Evolutionary conservation across 2,329 filamentous ascomycete genomes (phyloP), one percentile per base, ranked within the genome.

Genomic region (Ilyonectria robusta): DNA sequence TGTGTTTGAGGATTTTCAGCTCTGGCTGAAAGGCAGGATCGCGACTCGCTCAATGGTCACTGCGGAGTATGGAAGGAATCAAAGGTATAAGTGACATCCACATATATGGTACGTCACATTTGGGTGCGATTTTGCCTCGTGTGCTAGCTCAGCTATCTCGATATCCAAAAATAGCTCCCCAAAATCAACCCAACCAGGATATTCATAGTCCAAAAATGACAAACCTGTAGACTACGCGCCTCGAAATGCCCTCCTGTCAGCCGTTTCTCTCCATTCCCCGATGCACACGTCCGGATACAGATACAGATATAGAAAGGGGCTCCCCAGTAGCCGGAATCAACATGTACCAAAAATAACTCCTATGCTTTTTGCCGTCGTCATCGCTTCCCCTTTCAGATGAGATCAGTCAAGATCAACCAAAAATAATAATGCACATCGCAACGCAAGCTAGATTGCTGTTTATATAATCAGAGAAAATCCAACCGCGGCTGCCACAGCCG

Each of bases 391-490:
- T 21, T 9, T 44, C 35, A 40, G 17, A 44, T 35, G 31, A 37
- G n/a, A 37, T 54, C 15, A 9, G 23, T n/a, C 21, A 42, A 44
- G 35, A 8, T 33, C 11, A 33, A 33, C 54, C 47, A 53, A 53
- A 55, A 55, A 46, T 48, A n/a, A 29, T 55, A 55, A 61, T 35
- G 40, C 48, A 61, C 13, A 51, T n/a, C 31, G 26, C 48, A 44
- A 29, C 23, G 13, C 5, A 10, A 46, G 21, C 29, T 66, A 74
- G 23, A 74, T 70, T 15, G 26, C 29, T 35, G 33, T 29, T 62
- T 56, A 68, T 21, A 68, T 35, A 21, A 23, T 46, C 51, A 79
- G 60, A 1, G 70, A 60, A 17, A 74, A 68, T 51, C 70, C 75
- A 11, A 66, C 71, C 26, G 72, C 59, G 2, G 62, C 72, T 4